phyloP scores from a whole-genome alignment of 176 grass and related monocot species.

The Aegilops umbellulata region DNA sequence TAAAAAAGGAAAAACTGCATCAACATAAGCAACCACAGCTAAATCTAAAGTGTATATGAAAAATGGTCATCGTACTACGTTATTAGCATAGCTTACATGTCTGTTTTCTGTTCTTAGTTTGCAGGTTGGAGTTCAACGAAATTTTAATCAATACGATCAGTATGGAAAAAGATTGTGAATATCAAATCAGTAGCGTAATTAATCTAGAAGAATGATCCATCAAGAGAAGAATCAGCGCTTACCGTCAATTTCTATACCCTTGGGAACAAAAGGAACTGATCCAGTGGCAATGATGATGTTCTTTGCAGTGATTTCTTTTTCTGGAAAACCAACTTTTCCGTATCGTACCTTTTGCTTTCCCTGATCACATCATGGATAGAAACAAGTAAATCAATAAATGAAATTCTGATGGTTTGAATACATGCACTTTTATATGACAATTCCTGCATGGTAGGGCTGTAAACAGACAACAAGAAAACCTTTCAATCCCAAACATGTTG shows the following conservation, averaged over 20 bases:
- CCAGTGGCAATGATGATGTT: slow-evolving; percentile 95
- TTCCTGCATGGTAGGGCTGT: background rate
- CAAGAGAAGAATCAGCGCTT: slow-evolving; percentile 29
- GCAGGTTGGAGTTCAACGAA: background rate
- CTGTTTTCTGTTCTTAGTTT: slow-evolving; percentile 4
- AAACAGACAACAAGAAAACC: background rate
- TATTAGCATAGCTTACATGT: background rate
- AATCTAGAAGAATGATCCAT: slow-evolving; percentile 28
- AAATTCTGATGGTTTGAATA: background rate
- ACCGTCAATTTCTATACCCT: slow-evolving; percentile 98
- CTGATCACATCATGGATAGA: slow-evolving; percentile 42
- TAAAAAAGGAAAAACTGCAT: background rate
- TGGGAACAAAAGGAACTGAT: slow-evolving; percentile 92
- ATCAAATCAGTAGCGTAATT: background rate
- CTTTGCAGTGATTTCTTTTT: slow-evolving; percentile 81
- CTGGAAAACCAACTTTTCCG: slow-evolving; percentile 72
- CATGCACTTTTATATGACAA: background rate
- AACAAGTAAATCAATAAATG: slow-evolving; percentile 7
- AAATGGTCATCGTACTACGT: background rate
- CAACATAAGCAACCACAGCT: background rate
- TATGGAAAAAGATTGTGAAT: background rate
- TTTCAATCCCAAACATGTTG: no score
- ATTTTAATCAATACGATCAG: background rate
- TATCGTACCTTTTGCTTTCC: slow-evolving; percentile 80
- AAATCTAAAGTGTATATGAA: background rate